Evolutionary conservation across 257 asterid species (phyloP).

Genomic region (Lycium ferocissimum): DNA sequence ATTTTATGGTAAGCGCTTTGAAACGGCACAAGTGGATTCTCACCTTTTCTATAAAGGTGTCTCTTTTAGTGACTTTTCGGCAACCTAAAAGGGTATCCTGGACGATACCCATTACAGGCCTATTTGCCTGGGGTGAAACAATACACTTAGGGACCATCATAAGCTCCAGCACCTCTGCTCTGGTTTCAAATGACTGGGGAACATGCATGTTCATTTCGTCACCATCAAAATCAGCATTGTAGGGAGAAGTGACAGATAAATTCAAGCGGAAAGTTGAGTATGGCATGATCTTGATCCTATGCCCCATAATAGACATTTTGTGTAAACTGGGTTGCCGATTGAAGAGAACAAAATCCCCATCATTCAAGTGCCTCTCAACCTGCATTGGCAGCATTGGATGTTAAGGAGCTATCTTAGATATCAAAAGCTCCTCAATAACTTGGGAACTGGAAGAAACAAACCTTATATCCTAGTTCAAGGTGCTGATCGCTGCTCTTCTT

Average conservation of each 20-base stretch:
- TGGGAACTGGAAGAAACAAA: slow-evolving; percentile 32
- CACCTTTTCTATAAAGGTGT: slow-evolving; percentile 97
- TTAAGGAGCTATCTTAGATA: slow-evolving; percentile 24
- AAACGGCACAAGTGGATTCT: neutral
- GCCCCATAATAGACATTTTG: slow-evolving; percentile 99
- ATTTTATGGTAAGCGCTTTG: neutral
- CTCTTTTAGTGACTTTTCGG: slow-evolving; percentile 94
- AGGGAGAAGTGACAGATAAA: slow-evolving; percentile 96
- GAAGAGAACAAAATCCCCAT: slow-evolving; percentile 96
- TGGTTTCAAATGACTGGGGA: slow-evolving; percentile 99
- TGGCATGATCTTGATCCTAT: slow-evolving; percentile 97
- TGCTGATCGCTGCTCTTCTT: slow-evolving; percentile 98
- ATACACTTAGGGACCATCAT: slow-evolving; percentile 99
- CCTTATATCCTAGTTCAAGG: slow-evolving; percentile 97
- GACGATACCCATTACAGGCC: slow-evolving; percentile 99
- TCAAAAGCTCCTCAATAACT: neutral
- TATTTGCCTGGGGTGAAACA: slow-evolving; percentile 94
- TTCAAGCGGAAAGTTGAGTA: slow-evolving; percentile 96
- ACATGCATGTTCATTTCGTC: slow-evolving; percentile 99
- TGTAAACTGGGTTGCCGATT: slow-evolving; percentile 99
- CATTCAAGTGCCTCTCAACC: slow-evolving; percentile 99
- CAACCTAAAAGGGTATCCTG: slow-evolving; percentile 98
- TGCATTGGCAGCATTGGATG: slow-evolving; percentile 45
- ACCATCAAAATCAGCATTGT: slow-evolving; percentile 99
- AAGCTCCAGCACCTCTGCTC: slow-evolving; percentile 96